Base-by-base conservation (phyloP, 2,329 filamentous ascomycete genomes). In the Monosporascus sp. region DNA sequence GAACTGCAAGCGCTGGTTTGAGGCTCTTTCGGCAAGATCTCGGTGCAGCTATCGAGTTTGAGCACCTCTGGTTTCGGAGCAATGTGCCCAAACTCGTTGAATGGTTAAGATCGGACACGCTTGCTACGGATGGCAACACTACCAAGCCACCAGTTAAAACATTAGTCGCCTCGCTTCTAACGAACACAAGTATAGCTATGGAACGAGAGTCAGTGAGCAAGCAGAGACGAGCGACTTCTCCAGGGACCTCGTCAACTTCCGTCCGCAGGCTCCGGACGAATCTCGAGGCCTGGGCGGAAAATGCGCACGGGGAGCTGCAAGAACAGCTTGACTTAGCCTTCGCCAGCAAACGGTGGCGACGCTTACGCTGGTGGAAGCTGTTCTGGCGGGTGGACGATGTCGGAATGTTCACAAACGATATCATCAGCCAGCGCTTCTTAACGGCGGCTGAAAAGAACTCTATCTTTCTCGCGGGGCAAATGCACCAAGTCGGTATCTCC, bases 331-430 rank as follows among this genome's bases (percentile, higher is more conserved):
- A 93, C 59, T 73, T 83, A 45, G 91, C 90, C 0, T 93, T 97
- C 62, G 76, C 81, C 0, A 85, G 88, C n/a, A 79, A 75, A 19
- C 79, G 85, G 40, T 97, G 93, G 93, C 82, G 84, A 26, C 87
- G 88, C 58, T 76, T 96, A 4, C 81, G 85, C 17, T 97, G 93
- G 92, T 97, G 91, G 88, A 96, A 96, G 69, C 80, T 97, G 0
- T 91, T 96, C 67, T 96, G 91, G 91, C 85, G 91, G 20, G 91
- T 94, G 24, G 93, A 97, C 66, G 93, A 97, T 64, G 90, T 97
- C 11, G 84, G 85, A 3, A 88, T 93, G 80, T 85, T 96, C 52
- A 86, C 88, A 3, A 83, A 85, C 1, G 88, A 94, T 61, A 87
- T 97, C 56, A 76, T 97, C 3, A 81, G 83, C 55, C 85, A 86